Evolutionary conservation across 768 basidiomycete genomes (phyloP).

Genomic region (Serendipita indica): DNA sequence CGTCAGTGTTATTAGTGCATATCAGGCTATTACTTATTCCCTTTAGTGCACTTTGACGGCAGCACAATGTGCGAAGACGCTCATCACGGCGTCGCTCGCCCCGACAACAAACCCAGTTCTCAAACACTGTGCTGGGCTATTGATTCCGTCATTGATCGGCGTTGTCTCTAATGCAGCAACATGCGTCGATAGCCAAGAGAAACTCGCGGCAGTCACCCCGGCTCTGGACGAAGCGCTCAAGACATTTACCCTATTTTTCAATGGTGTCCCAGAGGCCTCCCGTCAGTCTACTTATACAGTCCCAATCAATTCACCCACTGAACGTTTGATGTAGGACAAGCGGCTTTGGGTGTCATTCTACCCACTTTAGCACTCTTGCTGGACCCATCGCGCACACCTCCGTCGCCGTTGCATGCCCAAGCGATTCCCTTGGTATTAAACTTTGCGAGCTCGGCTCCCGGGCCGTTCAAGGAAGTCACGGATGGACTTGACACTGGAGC

Average conservation of each 20-base stretch:
- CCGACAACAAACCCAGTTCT: conserved; percentile 49
- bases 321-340: conserved; percentile 34
- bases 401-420: conserved; percentile 36
- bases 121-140: conserved; percentile 50
- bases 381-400: conserved; percentile 31
- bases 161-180: conserved; percentile 59
- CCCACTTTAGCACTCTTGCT: conserved; percentile 64
- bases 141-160: conserved; percentile 72
- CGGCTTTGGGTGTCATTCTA: conserved; percentile 53
- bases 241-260: conserved; percentile 52
- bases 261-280: conserved; percentile 39
- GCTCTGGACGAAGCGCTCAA: conserved; percentile 72
- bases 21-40: background rate
- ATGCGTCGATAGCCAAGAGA: conserved; percentile 38
- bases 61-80: conserved; percentile 76
- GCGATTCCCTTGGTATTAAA: conserved; percentile 52
- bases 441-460: conserved; percentile 56
- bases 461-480: conserved; percentile 75
- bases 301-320: background rate
- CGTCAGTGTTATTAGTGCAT: conserved; percentile 26
- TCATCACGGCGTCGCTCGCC: conserved; percentile 46
- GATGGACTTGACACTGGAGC: conserved; percentile 42
- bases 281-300: conserved; percentile 33
- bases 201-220: conserved; percentile 41
- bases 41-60: conserved; percentile 65